phyloP scores from a whole-genome alignment of 495 filamentous ascomycete genomes.

The Clavariopsis aquatica region DNA sequence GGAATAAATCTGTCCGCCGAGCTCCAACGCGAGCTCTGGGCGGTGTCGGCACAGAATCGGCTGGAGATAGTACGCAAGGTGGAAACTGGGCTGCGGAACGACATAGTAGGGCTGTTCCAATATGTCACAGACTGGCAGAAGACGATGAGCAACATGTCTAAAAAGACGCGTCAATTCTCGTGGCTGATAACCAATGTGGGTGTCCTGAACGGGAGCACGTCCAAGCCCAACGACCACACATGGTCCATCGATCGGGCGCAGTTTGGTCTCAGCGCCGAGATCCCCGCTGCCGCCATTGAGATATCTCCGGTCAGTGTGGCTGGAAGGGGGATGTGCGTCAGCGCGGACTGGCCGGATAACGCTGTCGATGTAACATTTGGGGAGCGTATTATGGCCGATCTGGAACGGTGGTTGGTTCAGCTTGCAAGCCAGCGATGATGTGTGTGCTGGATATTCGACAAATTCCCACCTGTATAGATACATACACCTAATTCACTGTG shows the following conservation, averaged over 20 bases:
- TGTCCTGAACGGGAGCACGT: slow-evolving; percentile 17
- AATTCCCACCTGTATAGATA: slow-evolving; percentile 3
- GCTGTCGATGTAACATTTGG: slow-evolving; percentile 19
- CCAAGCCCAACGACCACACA: slow-evolving; percentile 10
- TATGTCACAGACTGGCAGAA: slow-evolving; percentile 25
- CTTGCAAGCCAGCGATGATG: slow-evolving; percentile 12
- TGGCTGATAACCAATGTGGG: slow-evolving; percentile 21
- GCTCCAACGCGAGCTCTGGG: slow-evolving; percentile 24
- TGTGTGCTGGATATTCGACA: slow-evolving; percentile 2
- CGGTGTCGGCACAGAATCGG: slow-evolving; percentile 20
- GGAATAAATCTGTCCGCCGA: slow-evolving; percentile 21
- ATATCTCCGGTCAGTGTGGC: slow-evolving; percentile 19
- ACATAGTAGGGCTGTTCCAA: slow-evolving; percentile 18
- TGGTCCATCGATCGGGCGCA: slow-evolving; percentile 17
- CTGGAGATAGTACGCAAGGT: slow-evolving; percentile 22
- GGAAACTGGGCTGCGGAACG: slow-evolving; percentile 17
- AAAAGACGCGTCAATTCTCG: slow-evolving; percentile 24
- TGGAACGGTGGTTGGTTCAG: slow-evolving; percentile 20
- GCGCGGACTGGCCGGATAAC: slow-evolving; percentile 16
- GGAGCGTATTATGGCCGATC: slow-evolving; percentile 24
- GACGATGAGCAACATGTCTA: slow-evolving; percentile 22
- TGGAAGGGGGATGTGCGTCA: slow-evolving; percentile 20
- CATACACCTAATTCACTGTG: slow-evolving; percentile 14
- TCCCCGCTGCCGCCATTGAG: slow-evolving; percentile 25
- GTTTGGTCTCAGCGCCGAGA: slow-evolving; percentile 24